Evolutionary conservation across 1,284 basidiomycete species (phyloP).

Genomic region (Golubevia pallescens): DNA sequence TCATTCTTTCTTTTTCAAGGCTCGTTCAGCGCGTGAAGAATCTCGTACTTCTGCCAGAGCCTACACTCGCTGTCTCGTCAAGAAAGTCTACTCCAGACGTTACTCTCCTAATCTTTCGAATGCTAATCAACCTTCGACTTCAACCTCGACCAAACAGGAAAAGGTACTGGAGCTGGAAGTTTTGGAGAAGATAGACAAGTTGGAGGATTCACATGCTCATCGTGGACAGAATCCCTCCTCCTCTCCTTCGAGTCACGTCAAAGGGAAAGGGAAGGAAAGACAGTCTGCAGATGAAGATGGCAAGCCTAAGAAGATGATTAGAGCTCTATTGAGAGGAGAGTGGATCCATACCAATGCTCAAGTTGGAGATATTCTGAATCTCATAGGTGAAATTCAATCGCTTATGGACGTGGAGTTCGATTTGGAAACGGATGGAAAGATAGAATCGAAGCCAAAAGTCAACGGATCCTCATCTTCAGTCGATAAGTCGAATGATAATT

Average conservation of each 20-base stretch:
- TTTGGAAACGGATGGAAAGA: not conserved
- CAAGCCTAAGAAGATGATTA: slow-evolving; percentile 6
- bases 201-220: not conserved
- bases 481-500: not conserved
- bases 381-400: slow-evolving; percentile 34
- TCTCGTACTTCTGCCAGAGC: too few relatives aligned
- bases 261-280: slow-evolving; percentile 2
- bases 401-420: slow-evolving; percentile 7
- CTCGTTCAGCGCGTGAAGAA: too few relatives aligned
- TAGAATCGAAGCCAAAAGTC: not conserved
- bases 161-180: not conserved
- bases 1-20: too few relatives aligned
- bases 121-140: too few relatives aligned
- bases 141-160: too few relatives aligned
- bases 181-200: not conserved
- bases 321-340: slow-evolving; percentile 43
- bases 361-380: slow-evolving; percentile 31
- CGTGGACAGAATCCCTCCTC: not conserved
- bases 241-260: not conserved
- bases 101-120: too few relatives aligned
- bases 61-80: too few relatives aligned
- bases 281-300: too few relatives aligned
- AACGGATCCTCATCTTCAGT: not conserved
- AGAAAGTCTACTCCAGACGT: too few relatives aligned
- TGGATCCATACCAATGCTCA: slow-evolving; percentile 32